Conservation (phyloP, 2,329 filamentous ascomycete genomes). For the Colletotrichum karsti region DNA sequence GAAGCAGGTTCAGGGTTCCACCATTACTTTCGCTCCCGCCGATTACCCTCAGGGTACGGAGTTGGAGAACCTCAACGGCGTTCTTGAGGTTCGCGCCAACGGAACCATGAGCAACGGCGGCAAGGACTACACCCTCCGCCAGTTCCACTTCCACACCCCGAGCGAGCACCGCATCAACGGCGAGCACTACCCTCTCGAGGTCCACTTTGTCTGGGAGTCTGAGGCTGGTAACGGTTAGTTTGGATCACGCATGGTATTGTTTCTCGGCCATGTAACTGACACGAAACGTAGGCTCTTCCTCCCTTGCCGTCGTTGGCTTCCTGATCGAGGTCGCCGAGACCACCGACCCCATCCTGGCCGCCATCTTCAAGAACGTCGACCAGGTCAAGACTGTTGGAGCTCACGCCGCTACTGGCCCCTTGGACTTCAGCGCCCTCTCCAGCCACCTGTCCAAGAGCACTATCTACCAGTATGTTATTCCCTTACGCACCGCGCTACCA, state of each 20-base stretch:
- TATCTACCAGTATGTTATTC: slow-evolving; percentile 46
- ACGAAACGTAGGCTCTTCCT: slow-evolving; percentile 32
- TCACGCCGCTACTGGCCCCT: slow-evolving; percentile 41
- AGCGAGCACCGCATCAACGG: slow-evolving; percentile 64
- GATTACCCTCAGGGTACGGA: slow-evolving; percentile 44
- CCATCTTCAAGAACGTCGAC: slow-evolving; percentile 47
- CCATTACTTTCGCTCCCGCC: slow-evolving; percentile 45
- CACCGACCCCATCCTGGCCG: slow-evolving; percentile 40
- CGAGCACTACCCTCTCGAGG: slow-evolving; percentile 48
- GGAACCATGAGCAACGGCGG: slow-evolving; percentile 53
- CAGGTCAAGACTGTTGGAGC: slow-evolving; percentile 49
- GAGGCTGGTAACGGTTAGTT: slow-evolving; percentile 32
- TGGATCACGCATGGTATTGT: too few relatives aligned
- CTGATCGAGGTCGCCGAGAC: slow-evolving; percentile 43
- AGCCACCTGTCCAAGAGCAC: slow-evolving; percentile 44
- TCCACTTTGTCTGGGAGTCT: slow-evolving; percentile 52
- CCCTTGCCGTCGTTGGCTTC: slow-evolving; percentile 47
- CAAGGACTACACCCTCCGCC: slow-evolving; percentile 52
- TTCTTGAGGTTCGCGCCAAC: slow-evolving; percentile 57
- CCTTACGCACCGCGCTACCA: not conserved
- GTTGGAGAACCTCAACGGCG: slow-evolving; percentile 61
- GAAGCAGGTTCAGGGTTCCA: slow-evolving; percentile 36
- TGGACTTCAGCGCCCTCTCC: slow-evolving; percentile 53
- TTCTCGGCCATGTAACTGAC: too few relatives aligned
- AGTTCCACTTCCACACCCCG: slow-evolving; percentile 70